Percentiles rank a stretch among this genome's conserved stretches.
These are phyloP conservation scores for Hanseniaspora singularis DNA, from an alignment of 805 yeast species.

Conservation along the genomic window DNA sequence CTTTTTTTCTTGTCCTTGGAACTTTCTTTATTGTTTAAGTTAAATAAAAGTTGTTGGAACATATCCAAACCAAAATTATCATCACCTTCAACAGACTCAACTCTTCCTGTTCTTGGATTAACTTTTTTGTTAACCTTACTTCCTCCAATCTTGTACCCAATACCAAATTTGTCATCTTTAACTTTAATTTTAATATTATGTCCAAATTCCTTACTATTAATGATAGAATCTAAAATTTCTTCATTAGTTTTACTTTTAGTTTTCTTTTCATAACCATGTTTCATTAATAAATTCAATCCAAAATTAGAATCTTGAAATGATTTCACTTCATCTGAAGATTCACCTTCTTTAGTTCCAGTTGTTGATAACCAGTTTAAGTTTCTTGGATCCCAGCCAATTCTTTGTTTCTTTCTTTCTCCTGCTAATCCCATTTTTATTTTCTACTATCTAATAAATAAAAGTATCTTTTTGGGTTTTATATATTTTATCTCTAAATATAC, in stretches of 20 bases:
- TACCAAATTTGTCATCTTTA: constrained; percentile 73
- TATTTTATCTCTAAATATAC: no score
- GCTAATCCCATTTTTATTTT: constrained; percentile 71
- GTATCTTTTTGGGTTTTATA: no score
- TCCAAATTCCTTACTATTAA: constrained; percentile 15
- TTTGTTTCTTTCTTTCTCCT: constrained; percentile 64
- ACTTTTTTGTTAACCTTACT: constrained; percentile 49
- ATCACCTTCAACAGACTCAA: constrained; percentile 30
- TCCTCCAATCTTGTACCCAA: constrained; percentile 38
- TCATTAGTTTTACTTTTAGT: constrained; percentile 10
- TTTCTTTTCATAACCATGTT: constrained; percentile 14
- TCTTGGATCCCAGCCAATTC: constrained; percentile 86
- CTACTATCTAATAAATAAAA: no score
- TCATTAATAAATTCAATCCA: constrained; percentile 11
- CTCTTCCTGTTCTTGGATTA: constrained; percentile 15
- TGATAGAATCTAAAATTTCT: constrained; percentile 13
- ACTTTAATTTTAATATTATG: constrained; percentile 59
- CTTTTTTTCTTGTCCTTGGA: constrained; percentile 13
- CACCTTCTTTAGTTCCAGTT: background rate
- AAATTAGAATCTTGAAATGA: constrained; percentile 14
- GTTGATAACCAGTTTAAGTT: constrained; percentile 63
- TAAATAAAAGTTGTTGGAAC: constrained; percentile 79
- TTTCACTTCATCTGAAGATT: background rate
- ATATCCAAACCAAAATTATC: constrained; percentile 82
- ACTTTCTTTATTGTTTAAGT: constrained; percentile 69